Conservation (phyloP, 768 basidiomycete genomes). For the Fistulinella prunicolor region DNA sequence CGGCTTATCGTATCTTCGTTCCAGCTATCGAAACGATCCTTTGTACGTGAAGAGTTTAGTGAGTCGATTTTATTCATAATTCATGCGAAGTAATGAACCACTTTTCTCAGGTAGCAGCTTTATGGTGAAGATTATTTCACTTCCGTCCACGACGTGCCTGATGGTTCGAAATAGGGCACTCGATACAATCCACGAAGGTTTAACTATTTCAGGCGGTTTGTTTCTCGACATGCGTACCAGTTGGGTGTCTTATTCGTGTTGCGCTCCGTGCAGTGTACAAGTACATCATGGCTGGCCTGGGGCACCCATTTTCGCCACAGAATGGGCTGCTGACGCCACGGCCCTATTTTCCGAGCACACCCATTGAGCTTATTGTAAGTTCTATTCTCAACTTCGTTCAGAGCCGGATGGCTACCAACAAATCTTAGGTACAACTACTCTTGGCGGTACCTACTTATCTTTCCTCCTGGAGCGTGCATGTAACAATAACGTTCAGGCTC, state of each 20-base stretch:
- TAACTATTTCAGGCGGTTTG: neutral
- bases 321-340: neutral
- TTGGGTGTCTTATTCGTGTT: neutral
- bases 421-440: neutral
- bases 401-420: no score
- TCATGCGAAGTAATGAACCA: no score
- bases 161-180: neutral
- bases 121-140: neutral
- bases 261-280: neutral
- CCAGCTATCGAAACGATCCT: neutral
- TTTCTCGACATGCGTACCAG: neutral
- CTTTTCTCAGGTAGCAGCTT: neutral
- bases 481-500: neutral
- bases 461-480: neutral
- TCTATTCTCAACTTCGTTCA: neutral
- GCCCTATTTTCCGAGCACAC: neutral
- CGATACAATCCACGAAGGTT: neutral
- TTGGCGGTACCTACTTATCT: neutral
- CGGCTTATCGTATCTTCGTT: no score
- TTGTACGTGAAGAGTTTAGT: neutral
- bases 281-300: neutral
- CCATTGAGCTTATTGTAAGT: conserved; percentile 1
- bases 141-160: neutral
- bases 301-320: neutral
- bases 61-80: neutral